Conservation (phyloP, 495 filamentous ascomycete species). For the Neurospora sublineolata region DNA sequence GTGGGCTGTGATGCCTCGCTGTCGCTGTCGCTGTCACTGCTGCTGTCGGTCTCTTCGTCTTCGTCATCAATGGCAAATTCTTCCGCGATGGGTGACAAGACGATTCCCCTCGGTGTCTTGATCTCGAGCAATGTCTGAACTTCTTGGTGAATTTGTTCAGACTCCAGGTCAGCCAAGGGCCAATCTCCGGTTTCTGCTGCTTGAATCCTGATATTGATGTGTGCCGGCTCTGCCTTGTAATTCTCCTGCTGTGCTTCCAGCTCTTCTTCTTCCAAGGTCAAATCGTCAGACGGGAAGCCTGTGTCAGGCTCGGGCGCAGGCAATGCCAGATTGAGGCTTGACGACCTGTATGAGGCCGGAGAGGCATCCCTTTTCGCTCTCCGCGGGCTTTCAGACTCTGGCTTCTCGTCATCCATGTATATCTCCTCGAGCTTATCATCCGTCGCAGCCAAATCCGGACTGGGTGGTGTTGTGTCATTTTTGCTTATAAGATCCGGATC, state of each 20-base stretch:
- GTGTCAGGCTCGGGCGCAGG: background rate
- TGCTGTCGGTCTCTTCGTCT: background rate
- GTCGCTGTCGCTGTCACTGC: background rate
- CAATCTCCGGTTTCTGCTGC: background rate
- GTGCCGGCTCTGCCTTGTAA: background rate
- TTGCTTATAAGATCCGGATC: background rate
- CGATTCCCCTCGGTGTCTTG: background rate
- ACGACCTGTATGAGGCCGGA: background rate
- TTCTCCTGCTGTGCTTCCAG: background rate
- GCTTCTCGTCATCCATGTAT: background rate
- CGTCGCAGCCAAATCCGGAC: background rate
- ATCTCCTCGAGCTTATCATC: background rate
- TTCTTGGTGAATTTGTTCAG: background rate
- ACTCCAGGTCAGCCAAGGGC: background rate
- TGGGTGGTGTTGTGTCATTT: background rate
- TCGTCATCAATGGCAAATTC: background rate
- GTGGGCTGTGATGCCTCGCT: too few species aligned
- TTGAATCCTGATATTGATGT: background rate
- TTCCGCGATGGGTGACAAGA: background rate
- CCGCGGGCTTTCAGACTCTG: background rate
- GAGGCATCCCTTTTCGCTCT: background rate
- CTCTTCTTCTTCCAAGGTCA: background rate
- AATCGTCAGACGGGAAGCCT: background rate
- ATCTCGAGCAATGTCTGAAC: background rate
- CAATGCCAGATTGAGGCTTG: background rate